Evolutionary conservation across 257 asterid genomes (phyloP), one percentile per base, ranked within the genome.

Genomic region (Nicotiana knightiana): DNA sequence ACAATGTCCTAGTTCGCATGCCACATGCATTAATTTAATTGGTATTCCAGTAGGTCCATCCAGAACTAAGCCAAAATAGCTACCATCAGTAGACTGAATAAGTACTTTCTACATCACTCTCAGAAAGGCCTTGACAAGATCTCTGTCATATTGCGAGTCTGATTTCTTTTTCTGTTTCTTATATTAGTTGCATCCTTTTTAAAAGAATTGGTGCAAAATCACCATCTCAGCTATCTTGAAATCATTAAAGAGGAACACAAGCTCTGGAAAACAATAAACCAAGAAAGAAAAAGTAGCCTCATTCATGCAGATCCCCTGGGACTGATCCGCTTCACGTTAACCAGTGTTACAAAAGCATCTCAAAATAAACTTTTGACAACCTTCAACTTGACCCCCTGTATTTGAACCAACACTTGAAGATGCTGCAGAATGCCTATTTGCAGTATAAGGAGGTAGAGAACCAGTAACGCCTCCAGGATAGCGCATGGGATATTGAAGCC

Each of bases 351-450:
- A 24, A 48, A 71, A 51, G 51, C 75, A 33, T 12, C 39, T 73
- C 61, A 73, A 73, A 24, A 46, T 73, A 73, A 81, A 43, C 30
- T 54, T 85, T 58, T 75, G 76, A 75, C 87, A 82, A 92, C 99
- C 99, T 95, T 92, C 99, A 82, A 85, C 86, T 81, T 95, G 99
- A 71, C 91, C 93, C 70, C 91, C 93, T 15, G 94, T 88, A 83
- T 90, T 88, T 73, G 91, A 59, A 48, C 81, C 85, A 92, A 89
- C 93, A 89, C 94, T 90, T 84, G 97, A 93, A 91, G 98, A 90
- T 90, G 93, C 93, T 89, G 93, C 97, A 85, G 95, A 81, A 55
- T 85, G 93, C 83, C 87, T 88, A 87, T 85, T 87, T 86, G 92
- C 85, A 58, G 87, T 86, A 59, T 89, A 82, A 82, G 96, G 93